These are phyloP conservation scores for Combretum micranthum DNA, from an alignment of 345 rosid species.

Conservation along the genomic window DNA sequence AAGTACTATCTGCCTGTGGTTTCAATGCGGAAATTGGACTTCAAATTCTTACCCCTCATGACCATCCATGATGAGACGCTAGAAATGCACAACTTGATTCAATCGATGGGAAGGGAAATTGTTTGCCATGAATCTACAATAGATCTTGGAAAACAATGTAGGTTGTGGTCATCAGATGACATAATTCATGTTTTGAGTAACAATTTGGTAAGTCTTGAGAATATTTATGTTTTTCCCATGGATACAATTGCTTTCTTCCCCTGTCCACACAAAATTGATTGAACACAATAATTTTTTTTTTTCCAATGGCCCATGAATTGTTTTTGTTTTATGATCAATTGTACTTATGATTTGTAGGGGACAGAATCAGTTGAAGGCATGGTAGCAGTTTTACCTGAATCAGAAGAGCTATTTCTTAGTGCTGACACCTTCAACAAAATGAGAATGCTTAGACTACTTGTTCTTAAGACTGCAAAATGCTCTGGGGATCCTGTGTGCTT, in stretches of 20 bases:
- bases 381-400: not conserved
- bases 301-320: no score
- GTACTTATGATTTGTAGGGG: constrained; percentile 2
- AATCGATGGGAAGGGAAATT: constrained; percentile 9
- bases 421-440: constrained; percentile 7
- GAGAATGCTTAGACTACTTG: constrained; percentile 7
- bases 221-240: no score
- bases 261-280: no score
- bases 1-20: not conserved
- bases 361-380: constrained; percentile 5
- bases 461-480: not conserved
- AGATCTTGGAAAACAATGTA: not conserved
- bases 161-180: constrained; percentile 1
- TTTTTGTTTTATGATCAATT: no score
- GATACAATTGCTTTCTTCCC: no score
- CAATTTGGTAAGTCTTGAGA: not conserved
- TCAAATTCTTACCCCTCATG: constrained; percentile 5
- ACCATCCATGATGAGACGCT: not conserved
- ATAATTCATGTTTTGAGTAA: not conserved
- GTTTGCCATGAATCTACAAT: not conserved
- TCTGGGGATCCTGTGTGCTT: not conserved
- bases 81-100: constrained; percentile 17
- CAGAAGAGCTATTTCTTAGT: not conserved
- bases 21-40: constrained; percentile 1
- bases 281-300: no score